Evolutionary conservation across 2,329 filamentous ascomycete genomes (phyloP).

Genomic region (Aureobasidium vineae): DNA sequence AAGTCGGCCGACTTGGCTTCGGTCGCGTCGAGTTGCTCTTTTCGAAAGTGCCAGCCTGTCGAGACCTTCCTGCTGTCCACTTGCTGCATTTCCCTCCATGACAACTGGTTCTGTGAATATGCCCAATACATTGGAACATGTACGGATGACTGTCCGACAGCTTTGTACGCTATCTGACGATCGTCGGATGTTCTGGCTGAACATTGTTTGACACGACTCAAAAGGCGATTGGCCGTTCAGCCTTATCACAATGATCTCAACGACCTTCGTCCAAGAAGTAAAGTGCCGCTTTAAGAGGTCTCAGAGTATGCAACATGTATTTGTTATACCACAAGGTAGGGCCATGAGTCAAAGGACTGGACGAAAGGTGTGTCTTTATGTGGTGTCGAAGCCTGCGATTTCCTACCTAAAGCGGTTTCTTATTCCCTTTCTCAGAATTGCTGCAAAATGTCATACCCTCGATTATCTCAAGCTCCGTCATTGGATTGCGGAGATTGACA

Average conservation of each 20-base stretch:
- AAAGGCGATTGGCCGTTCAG: background rate
- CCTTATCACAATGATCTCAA: background rate
- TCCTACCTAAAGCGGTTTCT: slow-evolving; percentile 15
- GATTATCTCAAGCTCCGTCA: background rate
- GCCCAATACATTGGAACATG: background rate
- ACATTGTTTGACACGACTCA: background rate
- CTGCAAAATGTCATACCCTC: background rate
- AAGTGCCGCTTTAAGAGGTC: no score
- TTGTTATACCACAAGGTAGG: background rate
- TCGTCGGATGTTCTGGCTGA: background rate
- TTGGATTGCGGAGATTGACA: background rate
- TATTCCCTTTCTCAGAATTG: background rate
- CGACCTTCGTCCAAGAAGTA: no score
- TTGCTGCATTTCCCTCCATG: background rate
- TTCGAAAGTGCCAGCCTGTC: background rate
- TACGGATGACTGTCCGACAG: no score
- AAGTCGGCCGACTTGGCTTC: background rate
- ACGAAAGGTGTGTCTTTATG: background rate
- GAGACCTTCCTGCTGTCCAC: background rate
- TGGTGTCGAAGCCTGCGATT: slow-evolving; percentile 1
- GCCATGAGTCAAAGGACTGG: background rate
- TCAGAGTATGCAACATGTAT: background rate
- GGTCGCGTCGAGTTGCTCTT: background rate
- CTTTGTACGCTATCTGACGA: no score
- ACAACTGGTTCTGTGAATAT: background rate